These are phyloP conservation scores for Mycosarcoma mackinlayi DNA, from an alignment of 1,284 basidiomycete genomes.

Conservation along the genomic window DNA sequence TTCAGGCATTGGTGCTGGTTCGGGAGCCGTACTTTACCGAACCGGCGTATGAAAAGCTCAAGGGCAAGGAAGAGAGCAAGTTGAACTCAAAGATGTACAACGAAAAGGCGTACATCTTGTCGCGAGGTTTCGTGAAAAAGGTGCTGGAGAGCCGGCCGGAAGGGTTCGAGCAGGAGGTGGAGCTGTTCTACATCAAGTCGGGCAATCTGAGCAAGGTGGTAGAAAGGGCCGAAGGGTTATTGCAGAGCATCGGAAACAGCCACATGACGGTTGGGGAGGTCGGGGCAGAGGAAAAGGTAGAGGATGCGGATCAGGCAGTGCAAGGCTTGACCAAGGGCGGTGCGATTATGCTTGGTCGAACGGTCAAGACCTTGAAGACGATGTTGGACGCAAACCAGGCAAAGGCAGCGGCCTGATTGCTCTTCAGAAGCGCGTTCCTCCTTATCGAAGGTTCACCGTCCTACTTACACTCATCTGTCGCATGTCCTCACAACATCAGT, in stretches of 20 bases:
- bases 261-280: neutral
- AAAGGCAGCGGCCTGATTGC: too few species aligned
- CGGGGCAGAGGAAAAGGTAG: slow-evolving; percentile 39
- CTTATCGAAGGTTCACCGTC: too few species aligned
- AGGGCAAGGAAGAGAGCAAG: slow-evolving; percentile 82
- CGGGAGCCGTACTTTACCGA: slow-evolving; percentile 78
- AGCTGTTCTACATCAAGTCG: slow-evolving; percentile 75
- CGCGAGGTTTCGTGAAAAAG: slow-evolving; percentile 85
- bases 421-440: neutral
- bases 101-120: slow-evolving; percentile 91
- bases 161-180: slow-evolving; percentile 79
- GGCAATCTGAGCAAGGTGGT: slow-evolving; percentile 32
- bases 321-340: slow-evolving; percentile 42
- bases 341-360: slow-evolving; percentile 39
- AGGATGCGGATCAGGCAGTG: slow-evolving; percentile 62
- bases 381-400: slow-evolving; percentile 2
- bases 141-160: slow-evolving; percentile 82
- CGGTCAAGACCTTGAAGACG: slow-evolving; percentile 14
- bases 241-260: slow-evolving; percentile 1
- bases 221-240: slow-evolving; percentile 18
- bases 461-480: too few species aligned
- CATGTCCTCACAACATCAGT: too few species aligned
- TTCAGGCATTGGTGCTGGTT: slow-evolving; percentile 90
- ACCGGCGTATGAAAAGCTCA: slow-evolving; percentile 45
- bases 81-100: slow-evolving; percentile 80